These are phyloP conservation scores for Monilinia laxa DNA, from an alignment of 2,329 filamentous ascomycete genomes.

Conservation along the genomic window DNA sequence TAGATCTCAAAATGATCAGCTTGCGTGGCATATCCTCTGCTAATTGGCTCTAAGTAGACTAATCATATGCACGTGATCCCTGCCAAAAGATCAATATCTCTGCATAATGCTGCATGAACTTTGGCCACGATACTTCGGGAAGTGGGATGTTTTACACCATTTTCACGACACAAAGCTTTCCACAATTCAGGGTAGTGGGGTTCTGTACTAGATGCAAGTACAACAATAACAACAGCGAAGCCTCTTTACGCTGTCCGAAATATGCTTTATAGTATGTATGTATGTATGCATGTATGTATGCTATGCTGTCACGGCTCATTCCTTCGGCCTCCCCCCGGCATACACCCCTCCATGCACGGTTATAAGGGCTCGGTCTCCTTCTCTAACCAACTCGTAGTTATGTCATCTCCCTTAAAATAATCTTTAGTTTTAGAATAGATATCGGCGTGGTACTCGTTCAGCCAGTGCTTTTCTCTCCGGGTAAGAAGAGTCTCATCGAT, in stretches of 20 bases:
- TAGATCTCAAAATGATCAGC: background rate
- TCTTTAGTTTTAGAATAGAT: conserved; percentile 77
- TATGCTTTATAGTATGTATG: background rate
- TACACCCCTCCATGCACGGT: background rate
- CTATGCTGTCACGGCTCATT: conserved; percentile 11
- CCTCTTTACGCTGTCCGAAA: conserved; percentile 9
- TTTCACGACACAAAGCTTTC: conserved; percentile 15
- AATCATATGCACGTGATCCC: conserved; percentile 3
- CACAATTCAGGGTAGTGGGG: conserved; percentile 11
- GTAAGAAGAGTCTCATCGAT: conserved; percentile 75
- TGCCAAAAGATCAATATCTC: background rate
- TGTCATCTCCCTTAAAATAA: conserved; percentile 70
- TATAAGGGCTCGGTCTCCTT: conserved; percentile 69
- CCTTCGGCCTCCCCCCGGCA: background rate
- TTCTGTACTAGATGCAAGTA: conserved; percentile 15
- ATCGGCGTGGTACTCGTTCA: conserved; percentile 82
- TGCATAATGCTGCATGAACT: conserved; percentile 19
- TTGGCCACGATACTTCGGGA: conserved; percentile 8
- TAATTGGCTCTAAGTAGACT: conserved; percentile 1
- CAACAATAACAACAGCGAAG: conserved; percentile 7
- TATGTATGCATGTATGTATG: conserved; percentile 17
- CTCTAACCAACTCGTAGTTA: conserved; percentile 77
- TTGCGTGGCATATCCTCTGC: background rate
- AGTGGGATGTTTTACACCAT: conserved; percentile 18
- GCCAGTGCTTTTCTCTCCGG: conserved; percentile 73